Conservation (phyloP, 1,284 basidiomycete species). For the Volvariella surrecta region DNA sequence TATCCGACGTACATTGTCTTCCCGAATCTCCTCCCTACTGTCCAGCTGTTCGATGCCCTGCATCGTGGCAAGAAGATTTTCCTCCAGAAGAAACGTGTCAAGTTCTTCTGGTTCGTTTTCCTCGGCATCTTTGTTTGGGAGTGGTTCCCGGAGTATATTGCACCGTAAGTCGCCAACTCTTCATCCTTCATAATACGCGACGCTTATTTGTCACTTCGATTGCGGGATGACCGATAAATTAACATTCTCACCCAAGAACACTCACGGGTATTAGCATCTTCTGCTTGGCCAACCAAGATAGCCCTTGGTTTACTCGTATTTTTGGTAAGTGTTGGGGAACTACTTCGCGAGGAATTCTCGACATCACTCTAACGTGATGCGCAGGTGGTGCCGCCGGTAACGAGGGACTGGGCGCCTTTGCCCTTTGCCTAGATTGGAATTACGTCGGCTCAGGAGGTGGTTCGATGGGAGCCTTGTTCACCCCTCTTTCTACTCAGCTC, state of each 20-base stretch:
- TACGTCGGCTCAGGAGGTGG: slow-evolving; percentile 35
- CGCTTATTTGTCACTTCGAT: too few species aligned
- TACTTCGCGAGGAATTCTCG: background rate
- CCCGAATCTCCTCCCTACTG: slow-evolving; percentile 34
- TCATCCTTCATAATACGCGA: too few species aligned
- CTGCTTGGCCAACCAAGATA: slow-evolving; percentile 47
- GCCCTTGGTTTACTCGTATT: slow-evolving; percentile 38
- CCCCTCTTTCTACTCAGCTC: slow-evolving; percentile 26
- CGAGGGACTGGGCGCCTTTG: slow-evolving; percentile 28
- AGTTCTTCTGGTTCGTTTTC: slow-evolving; percentile 44
- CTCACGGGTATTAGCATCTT: slow-evolving; percentile 36
- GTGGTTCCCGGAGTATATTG: slow-evolving; percentile 44
- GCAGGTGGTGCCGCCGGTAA: slow-evolving; percentile 53
- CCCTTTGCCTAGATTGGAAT: slow-evolving; percentile 51
- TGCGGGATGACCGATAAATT: too few species aligned
- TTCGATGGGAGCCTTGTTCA: slow-evolving; percentile 32
- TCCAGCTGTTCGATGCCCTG: slow-evolving; percentile 42
- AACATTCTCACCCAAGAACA: too few species aligned
- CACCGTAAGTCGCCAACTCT: too few species aligned
- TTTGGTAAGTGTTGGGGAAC: too few species aligned
- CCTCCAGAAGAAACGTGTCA: slow-evolving; percentile 33
- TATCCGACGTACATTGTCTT: slow-evolving; percentile 35
- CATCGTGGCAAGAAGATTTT: slow-evolving; percentile 41
- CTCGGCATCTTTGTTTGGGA: slow-evolving; percentile 43
- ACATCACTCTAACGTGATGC: too few species aligned